These are phyloP conservation scores for Cercospora beticola DNA, from an alignment of 2,329 filamentous ascomycete species.

Conservation along the genomic window DNA sequence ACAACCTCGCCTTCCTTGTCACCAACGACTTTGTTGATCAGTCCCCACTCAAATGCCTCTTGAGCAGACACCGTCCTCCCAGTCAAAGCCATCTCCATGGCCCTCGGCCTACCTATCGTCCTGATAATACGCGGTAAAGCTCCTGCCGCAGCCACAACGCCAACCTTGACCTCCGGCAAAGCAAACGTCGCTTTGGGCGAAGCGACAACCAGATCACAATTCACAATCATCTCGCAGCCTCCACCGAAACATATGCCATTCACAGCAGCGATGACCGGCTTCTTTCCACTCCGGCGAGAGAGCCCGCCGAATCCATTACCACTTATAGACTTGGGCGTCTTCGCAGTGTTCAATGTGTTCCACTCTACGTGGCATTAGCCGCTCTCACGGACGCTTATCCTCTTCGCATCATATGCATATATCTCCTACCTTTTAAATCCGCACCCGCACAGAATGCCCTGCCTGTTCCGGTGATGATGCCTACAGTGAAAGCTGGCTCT, in stretches of 20 bases:
- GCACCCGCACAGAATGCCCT: constrained; percentile 41
- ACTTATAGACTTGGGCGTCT: constrained; percentile 30
- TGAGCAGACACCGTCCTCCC: constrained; percentile 55
- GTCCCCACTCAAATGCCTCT: constrained; percentile 64
- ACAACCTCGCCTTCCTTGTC: constrained; percentile 47
- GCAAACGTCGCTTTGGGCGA: constrained; percentile 60
- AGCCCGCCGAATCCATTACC: constrained; percentile 64
- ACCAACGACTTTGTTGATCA: constrained; percentile 66
- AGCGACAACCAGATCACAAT: constrained; percentile 70
- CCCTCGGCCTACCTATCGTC: constrained; percentile 66
- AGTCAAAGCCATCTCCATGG: constrained; percentile 68
- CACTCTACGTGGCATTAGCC: constrained; percentile 31
- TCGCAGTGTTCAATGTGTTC: constrained; percentile 34
- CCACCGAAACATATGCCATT: constrained; percentile 74
- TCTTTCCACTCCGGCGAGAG: constrained; percentile 65
- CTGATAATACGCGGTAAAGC: constrained; percentile 66
- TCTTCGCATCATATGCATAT: background rate
- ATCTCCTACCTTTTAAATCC: constrained; percentile 37
- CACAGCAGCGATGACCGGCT: constrained; percentile 74
- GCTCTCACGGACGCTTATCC: background rate
- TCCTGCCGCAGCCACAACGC: constrained; percentile 70
- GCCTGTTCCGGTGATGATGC: constrained; percentile 39
- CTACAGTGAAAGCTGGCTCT: constrained; percentile 35
- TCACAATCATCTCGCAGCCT: constrained; percentile 73
- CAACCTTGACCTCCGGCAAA: constrained; percentile 69